These are phyloP conservation scores for Bromus sterilis DNA, from an alignment of 176 grass and related monocot species.

Conservation along the genomic window DNA sequence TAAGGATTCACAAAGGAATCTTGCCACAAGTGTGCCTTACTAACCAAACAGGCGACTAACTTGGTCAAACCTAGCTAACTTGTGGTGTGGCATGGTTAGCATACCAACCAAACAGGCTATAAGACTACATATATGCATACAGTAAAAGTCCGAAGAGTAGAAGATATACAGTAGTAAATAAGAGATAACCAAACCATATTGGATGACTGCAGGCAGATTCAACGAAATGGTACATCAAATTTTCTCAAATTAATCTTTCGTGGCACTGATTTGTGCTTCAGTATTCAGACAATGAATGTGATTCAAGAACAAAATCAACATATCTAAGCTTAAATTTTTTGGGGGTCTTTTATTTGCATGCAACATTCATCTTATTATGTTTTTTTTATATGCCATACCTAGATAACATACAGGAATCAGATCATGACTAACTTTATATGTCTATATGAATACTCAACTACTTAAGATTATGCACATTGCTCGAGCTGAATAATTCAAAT, in stretches of 20 bases:
- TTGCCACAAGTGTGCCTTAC: not conserved
- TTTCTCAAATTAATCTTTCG: slow-evolving; percentile 9
- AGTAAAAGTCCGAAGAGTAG: not conserved
- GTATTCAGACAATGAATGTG: not conserved
- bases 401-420: not conserved
- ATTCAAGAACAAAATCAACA: slow-evolving; percentile 6
- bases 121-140: not conserved
- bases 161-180: not conserved
- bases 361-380: not conserved
- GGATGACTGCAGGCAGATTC: not conserved
- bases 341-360: not conserved
- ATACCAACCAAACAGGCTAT: not conserved
- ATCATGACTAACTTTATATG: not conserved
- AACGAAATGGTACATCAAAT: not conserved
- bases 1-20: not conserved
- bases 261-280: slow-evolving; percentile 1
- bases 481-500: slow-evolving; percentile 25
- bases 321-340: not conserved
- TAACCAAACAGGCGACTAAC: not conserved
- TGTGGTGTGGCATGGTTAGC: not conserved
- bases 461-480: slow-evolving; percentile 4
- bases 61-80: not conserved
- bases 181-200: not conserved
- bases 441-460: not conserved
- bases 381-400: not conserved